Base-by-base conservation (phyloP, 345 rosid genomes). In the Theobroma cacao region DNA sequence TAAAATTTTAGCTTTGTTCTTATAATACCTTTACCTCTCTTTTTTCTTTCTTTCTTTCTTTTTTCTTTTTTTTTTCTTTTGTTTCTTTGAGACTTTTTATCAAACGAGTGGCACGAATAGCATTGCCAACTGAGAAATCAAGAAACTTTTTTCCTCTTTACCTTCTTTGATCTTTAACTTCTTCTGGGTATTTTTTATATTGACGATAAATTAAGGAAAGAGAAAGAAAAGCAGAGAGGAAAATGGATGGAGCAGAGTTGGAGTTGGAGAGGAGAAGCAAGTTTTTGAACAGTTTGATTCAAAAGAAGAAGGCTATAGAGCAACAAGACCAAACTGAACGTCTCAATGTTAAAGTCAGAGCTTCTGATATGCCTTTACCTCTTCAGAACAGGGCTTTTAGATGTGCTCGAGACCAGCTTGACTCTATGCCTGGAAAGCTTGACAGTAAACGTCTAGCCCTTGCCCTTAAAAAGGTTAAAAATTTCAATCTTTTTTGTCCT, bases 181-280 rank as follows among this genome's bases (percentile, higher is more conserved):
- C 31, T 43, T n/a, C 48, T 66, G 61, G 73, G 72, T 60, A 30
- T 59, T 38, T 17, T 33, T 81, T 33, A 34, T 78, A 79, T 82
- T 77, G 81, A 83, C 79, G 89, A 66, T 84, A 83, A 74, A 34
- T 45, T 60, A 67, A 65, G 59, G 59, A 64, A 18, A 62, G 22
- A 64, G 81, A 80, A 45, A 36, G 65, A 34, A 67, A 56, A 28
- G 50, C 5, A 33, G 9, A 50, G 64, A 79, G 71, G 65, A 40
- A 68, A 34, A 90, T 91, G 98, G 98, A 92, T 24, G 92, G 91
- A 59, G 97, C 95, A 34, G 97, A 91, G 83, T 76, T 84, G 87
- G 99, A 96, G 78, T 78, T 96, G 62, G 98, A 94, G 94, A 88
- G 98, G 80, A 78, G 98, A 76, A 96, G 97, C 91, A 90, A 87